A percentile compares a stretch with the other conserved stretches of the same genome.
Conservation (phyloP, 306 rosid genomes). For the Herpetospermum pedunculosum region DNA sequence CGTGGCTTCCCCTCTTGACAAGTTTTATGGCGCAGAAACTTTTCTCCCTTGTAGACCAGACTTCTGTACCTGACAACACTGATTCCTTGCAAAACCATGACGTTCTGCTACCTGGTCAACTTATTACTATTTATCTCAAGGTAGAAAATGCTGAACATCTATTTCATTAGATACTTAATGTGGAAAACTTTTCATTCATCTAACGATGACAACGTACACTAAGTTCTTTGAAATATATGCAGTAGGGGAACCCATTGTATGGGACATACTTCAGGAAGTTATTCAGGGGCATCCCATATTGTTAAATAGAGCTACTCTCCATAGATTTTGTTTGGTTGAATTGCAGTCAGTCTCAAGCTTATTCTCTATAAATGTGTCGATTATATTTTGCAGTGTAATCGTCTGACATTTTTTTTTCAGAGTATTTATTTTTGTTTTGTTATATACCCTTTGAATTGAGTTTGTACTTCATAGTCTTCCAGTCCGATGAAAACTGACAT, state of each 20-base stretch:
- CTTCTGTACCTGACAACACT: slow-evolving; percentile 72
- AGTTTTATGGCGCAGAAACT: slow-evolving; percentile 96
- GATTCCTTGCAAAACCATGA: slow-evolving; percentile 96
- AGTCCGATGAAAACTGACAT: not conserved
- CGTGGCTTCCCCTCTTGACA: slow-evolving; percentile 8
- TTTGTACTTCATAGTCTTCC: not conserved
- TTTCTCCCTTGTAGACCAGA: slow-evolving; percentile 85
- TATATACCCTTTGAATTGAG: not conserved
- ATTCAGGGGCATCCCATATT: too few relatives aligned
- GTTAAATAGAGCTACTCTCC: too few relatives aligned
- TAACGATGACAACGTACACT: not conserved
- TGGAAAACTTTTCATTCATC: not conserved
- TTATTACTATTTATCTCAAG: slow-evolving; percentile 82
- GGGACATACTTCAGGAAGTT: too few relatives aligned
- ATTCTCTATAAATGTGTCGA: not conserved
- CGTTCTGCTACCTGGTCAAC: slow-evolving; percentile 86
- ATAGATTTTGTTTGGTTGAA: not conserved
- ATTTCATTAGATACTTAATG: not conserved
- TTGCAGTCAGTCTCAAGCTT: not conserved
- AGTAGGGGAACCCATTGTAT: too few relatives aligned
- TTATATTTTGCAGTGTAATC: not conserved
- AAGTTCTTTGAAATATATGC: not conserved
- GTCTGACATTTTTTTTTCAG: not conserved
- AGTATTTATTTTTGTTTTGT: not conserved
- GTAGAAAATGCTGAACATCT: slow-evolving; percentile 15